A percentile compares a stretch with the other conserved stretches of the same genome.
Evolutionary conservation across 208 protist genomes (phyloP).

Genomic region (Crithidia fasciculata): DNA sequence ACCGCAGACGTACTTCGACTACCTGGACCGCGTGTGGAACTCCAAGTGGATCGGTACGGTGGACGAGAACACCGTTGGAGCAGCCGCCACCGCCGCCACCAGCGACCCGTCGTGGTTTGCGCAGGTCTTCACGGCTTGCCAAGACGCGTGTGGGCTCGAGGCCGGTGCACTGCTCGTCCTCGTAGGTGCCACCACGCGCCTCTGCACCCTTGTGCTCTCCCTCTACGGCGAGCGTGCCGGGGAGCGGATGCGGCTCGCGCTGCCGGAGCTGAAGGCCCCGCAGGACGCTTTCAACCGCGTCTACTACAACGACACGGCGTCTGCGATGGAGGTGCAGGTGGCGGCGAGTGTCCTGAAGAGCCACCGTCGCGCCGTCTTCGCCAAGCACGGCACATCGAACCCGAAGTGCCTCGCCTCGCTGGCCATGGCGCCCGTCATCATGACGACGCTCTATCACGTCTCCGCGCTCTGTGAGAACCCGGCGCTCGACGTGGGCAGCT

Average conservation of each 20-base stretch:
- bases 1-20: slow-evolving; percentile 58
- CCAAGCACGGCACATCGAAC: slow-evolving; percentile 76
- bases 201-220: slow-evolving; percentile 72
- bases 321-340: slow-evolving; percentile 81
- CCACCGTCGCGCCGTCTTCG: slow-evolving; percentile 79
- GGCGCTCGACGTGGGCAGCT: slow-evolving; percentile 57
- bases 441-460: slow-evolving; percentile 67
- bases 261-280: slow-evolving; percentile 64
- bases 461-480: slow-evolving; percentile 69
- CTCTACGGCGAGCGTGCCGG: slow-evolving; percentile 87
- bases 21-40: slow-evolving; percentile 68
- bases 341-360: slow-evolving; percentile 74
- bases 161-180: slow-evolving; percentile 57
- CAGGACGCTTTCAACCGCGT: slow-evolving; percentile 80
- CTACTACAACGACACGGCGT: slow-evolving; percentile 72
- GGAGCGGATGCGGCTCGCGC: slow-evolving; percentile 77
- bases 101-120: slow-evolving; percentile 39
- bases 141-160: slow-evolving; percentile 55
- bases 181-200: slow-evolving; percentile 57
- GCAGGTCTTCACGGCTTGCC: slow-evolving; percentile 48
- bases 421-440: slow-evolving; percentile 62
- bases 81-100: slow-evolving; percentile 4
- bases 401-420: slow-evolving; percentile 69
- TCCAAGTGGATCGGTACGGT: slow-evolving; percentile 75
- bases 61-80: slow-evolving; percentile 30